These are phyloP conservation scores for Rhizodiscina lignyota DNA, from an alignment of 495 filamentous ascomycete species.

Conservation along the genomic window DNA sequence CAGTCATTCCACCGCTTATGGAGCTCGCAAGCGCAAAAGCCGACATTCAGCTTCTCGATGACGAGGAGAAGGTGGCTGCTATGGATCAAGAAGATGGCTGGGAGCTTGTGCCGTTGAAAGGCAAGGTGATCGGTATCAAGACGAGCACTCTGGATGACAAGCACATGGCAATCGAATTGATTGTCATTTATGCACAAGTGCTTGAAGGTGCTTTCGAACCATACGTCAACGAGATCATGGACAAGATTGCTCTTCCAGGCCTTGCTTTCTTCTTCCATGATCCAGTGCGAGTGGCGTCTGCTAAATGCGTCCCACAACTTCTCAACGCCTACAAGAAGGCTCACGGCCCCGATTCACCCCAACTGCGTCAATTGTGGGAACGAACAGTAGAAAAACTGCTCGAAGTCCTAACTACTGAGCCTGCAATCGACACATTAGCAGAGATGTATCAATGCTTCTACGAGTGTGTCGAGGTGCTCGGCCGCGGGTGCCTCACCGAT, in stretches of 20 bases:
- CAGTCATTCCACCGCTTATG: conserved; percentile 87
- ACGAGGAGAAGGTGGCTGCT: conserved; percentile 85
- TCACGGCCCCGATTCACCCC: conserved; percentile 57
- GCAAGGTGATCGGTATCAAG: conserved; percentile 96
- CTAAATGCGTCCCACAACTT: conserved; percentile 86
- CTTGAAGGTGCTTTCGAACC: conserved; percentile 82
- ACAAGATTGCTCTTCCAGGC: conserved; percentile 86
- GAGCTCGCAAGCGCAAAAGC: conserved; percentile 88
- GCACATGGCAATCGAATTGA: conserved; percentile 94
- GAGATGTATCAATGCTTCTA: conserved; percentile 99
- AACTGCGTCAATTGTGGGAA: conserved; percentile 66
- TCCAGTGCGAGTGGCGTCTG: conserved; percentile 86
- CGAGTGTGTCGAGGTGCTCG: conserved; percentile 89
- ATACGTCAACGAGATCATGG: conserved; percentile 85
- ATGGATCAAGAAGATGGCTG: conserved; percentile 93
- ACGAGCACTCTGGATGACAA: conserved; percentile 95
- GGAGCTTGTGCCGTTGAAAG: conserved; percentile 92
- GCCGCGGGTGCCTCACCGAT: conserved; percentile 58
- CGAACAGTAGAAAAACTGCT: conserved; percentile 78
- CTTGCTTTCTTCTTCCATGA: conserved; percentile 99
- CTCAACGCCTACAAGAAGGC: conserved; percentile 87
- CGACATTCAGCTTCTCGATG: conserved; percentile 91
- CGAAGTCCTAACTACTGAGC: conserved; percentile 87
- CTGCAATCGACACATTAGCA: conserved; percentile 86
- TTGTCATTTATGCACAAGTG: conserved; percentile 91